Evolutionary conservation across 2,329 filamentous ascomycete species (phyloP).

Genomic region (Colletotrichum zoysiae): DNA sequence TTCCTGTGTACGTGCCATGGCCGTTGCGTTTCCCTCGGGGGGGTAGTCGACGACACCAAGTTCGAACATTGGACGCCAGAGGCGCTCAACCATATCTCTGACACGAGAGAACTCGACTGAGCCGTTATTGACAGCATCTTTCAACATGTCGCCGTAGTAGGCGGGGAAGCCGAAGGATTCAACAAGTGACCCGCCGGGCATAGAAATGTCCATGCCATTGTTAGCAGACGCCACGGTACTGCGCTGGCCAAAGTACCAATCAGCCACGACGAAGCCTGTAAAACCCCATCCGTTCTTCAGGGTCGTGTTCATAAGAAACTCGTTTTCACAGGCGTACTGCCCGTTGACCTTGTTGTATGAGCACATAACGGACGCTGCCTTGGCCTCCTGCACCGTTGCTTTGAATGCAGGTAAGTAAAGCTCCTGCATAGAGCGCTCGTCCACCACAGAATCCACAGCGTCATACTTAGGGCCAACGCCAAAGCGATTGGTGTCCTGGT

Average conservation of each 20-base stretch:
- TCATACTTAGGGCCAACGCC: slow-evolving; percentile 54
- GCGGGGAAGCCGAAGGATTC: slow-evolving; percentile 47
- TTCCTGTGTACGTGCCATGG: background rate
- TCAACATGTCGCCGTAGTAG: slow-evolving; percentile 77
- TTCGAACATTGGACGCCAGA: slow-evolving; percentile 25
- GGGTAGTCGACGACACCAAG: slow-evolving; percentile 19
- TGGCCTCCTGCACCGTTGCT: slow-evolving; percentile 67
- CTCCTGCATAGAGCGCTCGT: slow-evolving; percentile 69
- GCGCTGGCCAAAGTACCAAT: slow-evolving; percentile 43
- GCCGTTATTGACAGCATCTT: slow-evolving; percentile 78
- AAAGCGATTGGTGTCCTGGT: slow-evolving; percentile 56
- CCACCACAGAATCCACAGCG: slow-evolving; percentile 59
- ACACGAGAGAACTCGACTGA: slow-evolving; percentile 62
- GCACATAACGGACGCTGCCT: slow-evolving; percentile 69
- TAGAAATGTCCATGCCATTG: slow-evolving; percentile 51
- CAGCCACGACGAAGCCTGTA: slow-evolving; percentile 39
- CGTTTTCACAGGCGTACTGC: slow-evolving; percentile 47
- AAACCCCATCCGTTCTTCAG: slow-evolving; percentile 38
- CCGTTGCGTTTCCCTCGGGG: slow-evolving; percentile 37
- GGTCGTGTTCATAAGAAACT: slow-evolving; percentile 23
- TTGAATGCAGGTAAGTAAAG: slow-evolving; percentile 75
- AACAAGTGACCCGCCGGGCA: slow-evolving; percentile 48
- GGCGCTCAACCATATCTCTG: slow-evolving; percentile 7
- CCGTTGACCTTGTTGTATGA: slow-evolving; percentile 67
- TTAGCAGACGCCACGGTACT: slow-evolving; percentile 43